phyloP scores from a whole-genome alignment of 148 eudicot genomes.

The Vaccinium corymbosum region DNA sequence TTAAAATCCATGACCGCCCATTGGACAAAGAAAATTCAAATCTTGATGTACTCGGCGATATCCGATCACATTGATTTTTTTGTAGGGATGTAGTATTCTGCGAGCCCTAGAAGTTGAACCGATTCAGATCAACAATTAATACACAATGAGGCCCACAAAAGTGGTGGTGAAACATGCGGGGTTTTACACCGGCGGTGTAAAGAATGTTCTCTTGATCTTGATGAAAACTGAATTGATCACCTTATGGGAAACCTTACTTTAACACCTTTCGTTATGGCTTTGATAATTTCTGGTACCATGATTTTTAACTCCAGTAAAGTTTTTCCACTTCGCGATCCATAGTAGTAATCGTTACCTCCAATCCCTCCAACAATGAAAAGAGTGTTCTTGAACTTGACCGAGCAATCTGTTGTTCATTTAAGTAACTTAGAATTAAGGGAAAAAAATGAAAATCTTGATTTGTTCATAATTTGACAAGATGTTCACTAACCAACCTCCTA shows the following conservation, averaged over 20 bases:
- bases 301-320: neutral
- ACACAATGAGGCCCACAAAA: too few relatives aligned
- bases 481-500: neutral
- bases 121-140: too few relatives aligned
- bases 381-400: neutral
- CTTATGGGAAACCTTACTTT: neutral
- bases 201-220: neutral
- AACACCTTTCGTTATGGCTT: neutral
- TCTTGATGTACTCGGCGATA: too few relatives aligned
- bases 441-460: neutral
- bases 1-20: too few relatives aligned
- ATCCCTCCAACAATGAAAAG: neutral
- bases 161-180: too few relatives aligned
- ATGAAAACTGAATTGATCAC: neutral
- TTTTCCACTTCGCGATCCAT: neutral
- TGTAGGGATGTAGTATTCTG: too few relatives aligned
- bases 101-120: too few relatives aligned
- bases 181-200: too few relatives aligned
- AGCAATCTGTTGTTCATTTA: neutral
- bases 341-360: slow-evolving; percentile 5
- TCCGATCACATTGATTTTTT: too few relatives aligned
- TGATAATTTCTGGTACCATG: neutral
- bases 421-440: neutral
- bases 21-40: too few relatives aligned
- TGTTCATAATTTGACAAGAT: too few relatives aligned